phyloP scores from a whole-genome alignment of 2,329 filamentous ascomycete species.

The Aspergillus transmontanensis region DNA sequence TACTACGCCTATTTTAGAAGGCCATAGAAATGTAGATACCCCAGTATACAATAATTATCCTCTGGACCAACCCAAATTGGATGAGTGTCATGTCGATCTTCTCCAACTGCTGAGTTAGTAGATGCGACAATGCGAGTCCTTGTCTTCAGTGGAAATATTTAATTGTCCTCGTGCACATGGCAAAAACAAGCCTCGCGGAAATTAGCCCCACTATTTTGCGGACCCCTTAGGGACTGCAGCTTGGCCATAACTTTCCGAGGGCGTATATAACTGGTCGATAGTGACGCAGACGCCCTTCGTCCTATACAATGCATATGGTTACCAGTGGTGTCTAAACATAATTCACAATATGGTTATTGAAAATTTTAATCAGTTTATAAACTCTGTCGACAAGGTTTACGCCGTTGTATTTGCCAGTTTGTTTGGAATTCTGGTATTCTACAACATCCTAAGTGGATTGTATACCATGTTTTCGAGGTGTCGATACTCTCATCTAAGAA shows the following conservation, averaged over 20 bases:
- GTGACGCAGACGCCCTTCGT: neutral
- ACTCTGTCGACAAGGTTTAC: slow-evolving; percentile 2
- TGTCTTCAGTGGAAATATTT: neutral
- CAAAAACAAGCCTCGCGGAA: neutral
- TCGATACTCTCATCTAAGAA: neutral
- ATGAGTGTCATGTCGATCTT: too few species aligned
- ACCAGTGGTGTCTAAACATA: neutral
- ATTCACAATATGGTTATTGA: slow-evolving; percentile 1
- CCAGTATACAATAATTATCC: too few species aligned
- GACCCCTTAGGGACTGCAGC: neutral
- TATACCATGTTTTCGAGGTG: neutral
- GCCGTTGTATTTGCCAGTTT: neutral
- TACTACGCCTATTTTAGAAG: too few species aligned
- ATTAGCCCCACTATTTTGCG: neutral
- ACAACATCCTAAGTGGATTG: slow-evolving; percentile 1
- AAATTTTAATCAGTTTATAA: neutral
- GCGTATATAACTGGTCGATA: too few species aligned
- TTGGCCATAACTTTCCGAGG: neutral
- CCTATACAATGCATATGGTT: slow-evolving; percentile 1
- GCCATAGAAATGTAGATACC: too few species aligned
- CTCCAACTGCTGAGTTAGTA: too few species aligned
- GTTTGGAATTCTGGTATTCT: slow-evolving; percentile 1
- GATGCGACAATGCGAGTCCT: neutral
- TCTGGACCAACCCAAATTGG: too few species aligned
- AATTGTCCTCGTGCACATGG: neutral